phyloP scores from a whole-genome alignment of 306 rosid species.

The Delonix regia region DNA sequence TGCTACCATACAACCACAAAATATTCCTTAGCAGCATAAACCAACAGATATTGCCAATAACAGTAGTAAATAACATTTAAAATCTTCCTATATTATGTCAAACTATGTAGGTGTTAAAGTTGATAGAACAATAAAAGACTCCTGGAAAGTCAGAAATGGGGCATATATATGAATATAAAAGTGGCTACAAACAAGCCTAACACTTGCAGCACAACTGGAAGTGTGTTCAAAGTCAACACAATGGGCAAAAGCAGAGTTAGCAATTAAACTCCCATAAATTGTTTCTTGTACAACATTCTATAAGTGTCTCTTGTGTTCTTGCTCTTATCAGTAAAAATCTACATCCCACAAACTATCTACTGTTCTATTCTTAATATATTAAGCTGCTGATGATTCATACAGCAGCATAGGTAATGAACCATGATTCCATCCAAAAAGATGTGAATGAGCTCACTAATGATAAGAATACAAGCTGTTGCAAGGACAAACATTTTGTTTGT shows the following conservation, averaged over 20 bases:
- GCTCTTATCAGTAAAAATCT: not conserved
- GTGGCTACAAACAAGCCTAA: not conserved
- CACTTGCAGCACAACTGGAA: not conserved
- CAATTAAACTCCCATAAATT: not conserved
- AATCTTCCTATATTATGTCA: not conserved
- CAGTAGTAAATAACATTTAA: not conserved
- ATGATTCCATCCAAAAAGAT: not conserved
- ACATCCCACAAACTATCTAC: not conserved
- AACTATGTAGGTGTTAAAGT: not conserved
- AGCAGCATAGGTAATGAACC: constrained; percentile 3
- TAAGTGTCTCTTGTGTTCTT: not conserved
- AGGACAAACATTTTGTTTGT: not conserved
- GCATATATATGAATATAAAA: not conserved
- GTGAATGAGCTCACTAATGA: not conserved
- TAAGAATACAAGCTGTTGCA: not conserved
- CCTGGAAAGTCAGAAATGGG: constrained; percentile 1
- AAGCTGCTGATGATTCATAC: not conserved
- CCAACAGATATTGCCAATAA: not conserved
- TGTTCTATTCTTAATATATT: not conserved
- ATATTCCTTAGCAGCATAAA: not conserved
- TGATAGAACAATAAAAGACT: not conserved
- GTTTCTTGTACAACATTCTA: not conserved
- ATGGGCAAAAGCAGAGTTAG: constrained; percentile 11
- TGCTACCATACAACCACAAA: not conserved
- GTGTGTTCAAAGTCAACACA: constrained; percentile 16